These are phyloP conservation scores for Metarhizium guizhouense DNA, from an alignment of 2,329 filamentous ascomycete species.

Conservation along the genomic window DNA sequence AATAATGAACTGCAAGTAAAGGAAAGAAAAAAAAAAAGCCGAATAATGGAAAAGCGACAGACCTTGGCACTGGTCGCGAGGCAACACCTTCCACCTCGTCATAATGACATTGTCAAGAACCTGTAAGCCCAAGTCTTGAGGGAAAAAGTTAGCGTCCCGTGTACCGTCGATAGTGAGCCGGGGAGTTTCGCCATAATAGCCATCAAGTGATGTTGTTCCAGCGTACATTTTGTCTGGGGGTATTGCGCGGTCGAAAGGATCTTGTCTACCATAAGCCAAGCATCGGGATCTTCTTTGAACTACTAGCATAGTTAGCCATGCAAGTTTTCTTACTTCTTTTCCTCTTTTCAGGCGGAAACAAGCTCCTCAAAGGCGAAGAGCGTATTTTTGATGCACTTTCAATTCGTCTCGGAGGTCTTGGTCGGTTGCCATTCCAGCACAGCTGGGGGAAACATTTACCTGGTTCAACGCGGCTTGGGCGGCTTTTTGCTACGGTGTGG, in stretches of 20 bases:
- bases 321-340: background rate
- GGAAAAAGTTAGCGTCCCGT: conserved; percentile 12
- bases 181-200: background rate
- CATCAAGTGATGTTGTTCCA: background rate
- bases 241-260: conserved; percentile 91
- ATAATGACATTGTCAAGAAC: conserved; percentile 97
- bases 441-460: conserved; percentile 43
- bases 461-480: conserved; percentile 89
- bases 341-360: too few relatives aligned
- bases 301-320: conserved; percentile 28
- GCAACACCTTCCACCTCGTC: conserved; percentile 97
- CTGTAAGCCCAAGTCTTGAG: conserved; percentile 78
- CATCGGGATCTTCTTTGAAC: conserved; percentile 99
- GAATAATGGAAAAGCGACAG: conserved; percentile 15
- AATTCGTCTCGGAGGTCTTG: background rate
- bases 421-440: background rate
- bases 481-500: conserved; percentile 71
- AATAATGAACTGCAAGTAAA: background rate
- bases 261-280: conserved; percentile 95
- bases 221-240: conserved; percentile 90
- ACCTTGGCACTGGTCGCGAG: conserved; percentile 91
- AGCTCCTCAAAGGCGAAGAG: background rate
- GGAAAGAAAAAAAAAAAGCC: background rate
- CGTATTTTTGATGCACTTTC: background rate
- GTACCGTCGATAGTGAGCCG: background rate